A percentile compares a stretch with the other conserved stretches of the same genome.
Evolutionary conservation across 352 stramenopile species (phyloP).

Genomic region (Phytophthora constricta): DNA sequence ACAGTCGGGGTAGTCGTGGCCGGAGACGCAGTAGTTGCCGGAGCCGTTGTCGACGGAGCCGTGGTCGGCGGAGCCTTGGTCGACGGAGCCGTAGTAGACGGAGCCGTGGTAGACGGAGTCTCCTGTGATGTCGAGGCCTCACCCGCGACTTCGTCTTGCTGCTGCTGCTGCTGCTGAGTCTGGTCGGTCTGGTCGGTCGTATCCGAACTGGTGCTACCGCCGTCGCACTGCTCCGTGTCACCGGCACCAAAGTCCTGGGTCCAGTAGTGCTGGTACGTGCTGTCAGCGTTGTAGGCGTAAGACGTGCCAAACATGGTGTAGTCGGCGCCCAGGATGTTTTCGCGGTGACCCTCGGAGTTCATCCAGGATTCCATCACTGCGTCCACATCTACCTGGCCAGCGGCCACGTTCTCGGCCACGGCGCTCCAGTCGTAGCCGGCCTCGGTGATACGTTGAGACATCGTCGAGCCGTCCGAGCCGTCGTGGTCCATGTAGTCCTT

Average conservation of each 20-base stretch:
- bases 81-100: background rate
- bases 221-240: constrained; percentile 39
- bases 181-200: constrained; percentile 26
- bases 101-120: constrained; percentile 6
- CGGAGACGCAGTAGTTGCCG: background rate
- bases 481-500: constrained; percentile 65
- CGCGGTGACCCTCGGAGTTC: constrained; percentile 56
- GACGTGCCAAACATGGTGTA: constrained; percentile 50
- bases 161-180: too few relatives aligned
- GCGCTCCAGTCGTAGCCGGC: constrained; percentile 57
- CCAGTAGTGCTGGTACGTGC: constrained; percentile 62
- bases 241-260: constrained; percentile 60
- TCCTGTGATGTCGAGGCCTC: constrained; percentile 26
- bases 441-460: constrained; percentile 47
- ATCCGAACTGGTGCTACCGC: constrained; percentile 19
- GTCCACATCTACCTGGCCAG: constrained; percentile 50
- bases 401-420: constrained; percentile 66
- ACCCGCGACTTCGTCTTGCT: constrained; percentile 22
- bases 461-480: constrained; percentile 52
- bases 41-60: constrained; percentile 1
- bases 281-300: constrained; percentile 38
- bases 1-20: constrained; percentile 15
- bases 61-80: constrained; percentile 3
- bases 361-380: constrained; percentile 71
- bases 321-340: constrained; percentile 48